Base-by-base conservation (phyloP, 176 grass and related monocot genomes). In the Oryza nivara region DNA sequence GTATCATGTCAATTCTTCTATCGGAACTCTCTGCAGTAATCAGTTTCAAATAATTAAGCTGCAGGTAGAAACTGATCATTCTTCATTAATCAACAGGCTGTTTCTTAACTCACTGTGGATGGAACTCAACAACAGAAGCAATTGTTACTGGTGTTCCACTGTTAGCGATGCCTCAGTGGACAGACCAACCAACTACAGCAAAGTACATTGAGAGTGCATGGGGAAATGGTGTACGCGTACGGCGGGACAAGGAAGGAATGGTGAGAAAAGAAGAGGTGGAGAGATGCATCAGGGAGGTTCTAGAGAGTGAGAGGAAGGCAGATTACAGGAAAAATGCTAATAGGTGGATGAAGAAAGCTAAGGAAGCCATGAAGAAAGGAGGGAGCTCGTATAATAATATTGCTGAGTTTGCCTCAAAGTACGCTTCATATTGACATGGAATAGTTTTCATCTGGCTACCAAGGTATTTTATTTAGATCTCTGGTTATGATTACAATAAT, bases 101-200 rank as follows among this genome's bases (percentile, higher is more conserved):
- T 43, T 90, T 90, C 26, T 11, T 90, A 14, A 83, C 68, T 6
- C 84, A 90, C n/a, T 90, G 88, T 40, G 84, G 84, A 4, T 90
- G 88, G 88, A 90, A 90, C 38, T 90, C 80, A 19, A 83, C 74
- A 12, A 14, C 13, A 3, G 70, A 89, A 51, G 82, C n/a, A 3
- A 72, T 84, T 3, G 51, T 49, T 16, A 30, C 19, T 0, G 75
- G 68, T 1, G 52, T 63, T 32, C 79, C 83, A 0, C 15, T 90
- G 67, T 36, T 86, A 4, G 74, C 28, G 7, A 30, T 83, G 35
- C 74, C 80, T 0, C 60, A 86, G 1, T 86, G 83, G 79, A 32
- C 80, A 4, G 89, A 87, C 47, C 75, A 90, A 30, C 45, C 84
- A 7, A 86, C 44, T 23, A 74, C 49, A 6, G 83, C 83, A 0